Conservation (phyloP, 805 yeast genomes). For the Lachancea dasiensis region DNA sequence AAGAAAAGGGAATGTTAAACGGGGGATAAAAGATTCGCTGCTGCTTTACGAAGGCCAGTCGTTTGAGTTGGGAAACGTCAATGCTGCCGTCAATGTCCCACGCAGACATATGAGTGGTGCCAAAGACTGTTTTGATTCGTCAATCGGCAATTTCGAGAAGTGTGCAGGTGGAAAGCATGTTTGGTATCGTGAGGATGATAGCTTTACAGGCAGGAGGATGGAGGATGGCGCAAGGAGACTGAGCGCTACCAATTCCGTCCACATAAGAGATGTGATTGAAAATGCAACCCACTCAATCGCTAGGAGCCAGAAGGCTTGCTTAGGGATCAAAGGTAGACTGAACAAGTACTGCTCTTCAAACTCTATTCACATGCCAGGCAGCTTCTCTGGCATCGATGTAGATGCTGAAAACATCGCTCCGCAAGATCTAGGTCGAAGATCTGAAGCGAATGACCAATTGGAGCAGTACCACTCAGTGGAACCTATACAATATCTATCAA, state of each 20-base stretch:
- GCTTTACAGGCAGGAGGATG: not conserved
- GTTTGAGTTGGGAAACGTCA: not conserved
- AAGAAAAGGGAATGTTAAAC: not conserved
- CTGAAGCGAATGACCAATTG: no score
- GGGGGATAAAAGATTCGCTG: conserved; percentile 6
- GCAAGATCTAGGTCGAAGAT: no score
- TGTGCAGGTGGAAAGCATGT: conserved; percentile 5
- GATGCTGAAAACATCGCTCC: not conserved
- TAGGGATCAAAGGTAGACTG: conserved; percentile 5
- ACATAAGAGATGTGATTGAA: conserved; percentile 3
- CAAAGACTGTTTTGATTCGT: not conserved
- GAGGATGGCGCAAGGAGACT: not conserved
- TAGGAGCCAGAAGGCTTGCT: conserved; percentile 6
- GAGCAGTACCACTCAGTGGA: no score
- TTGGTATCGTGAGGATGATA: conserved; percentile 5
- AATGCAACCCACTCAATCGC: conserved; percentile 7
- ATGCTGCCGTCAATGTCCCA: conserved; percentile 4
- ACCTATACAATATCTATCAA: conserved; percentile 3
- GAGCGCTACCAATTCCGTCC: conserved; percentile 3
- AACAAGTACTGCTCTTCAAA: conserved; percentile 1
- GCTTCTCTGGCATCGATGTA: not conserved
- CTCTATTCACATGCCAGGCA: conserved; percentile 2
- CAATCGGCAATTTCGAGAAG: conserved; percentile 3
- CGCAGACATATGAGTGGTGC: conserved; percentile 9
- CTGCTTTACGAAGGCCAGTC: conserved; percentile 7